Conservation (phyloP, 78 protist genomes). For the Tieghemostelium lacteum region DNA sequence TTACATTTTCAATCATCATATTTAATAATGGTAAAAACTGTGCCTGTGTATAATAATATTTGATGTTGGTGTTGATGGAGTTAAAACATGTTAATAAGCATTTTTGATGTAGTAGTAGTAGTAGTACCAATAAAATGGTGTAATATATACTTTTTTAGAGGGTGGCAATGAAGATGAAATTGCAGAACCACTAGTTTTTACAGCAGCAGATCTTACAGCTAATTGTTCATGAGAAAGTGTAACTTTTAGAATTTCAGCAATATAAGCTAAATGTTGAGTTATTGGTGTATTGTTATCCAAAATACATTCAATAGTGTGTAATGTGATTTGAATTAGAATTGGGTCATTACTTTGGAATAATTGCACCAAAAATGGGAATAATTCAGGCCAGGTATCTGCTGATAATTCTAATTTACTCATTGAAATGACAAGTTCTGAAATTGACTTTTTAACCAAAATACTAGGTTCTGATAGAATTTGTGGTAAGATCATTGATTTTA, state of each 20-base stretch:
- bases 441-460: constrained; percentile 15
- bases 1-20: constrained; percentile 28
- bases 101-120: neutral
- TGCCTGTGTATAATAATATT: neutral
- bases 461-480: constrained; percentile 13
- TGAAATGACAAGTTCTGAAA: constrained; percentile 63
- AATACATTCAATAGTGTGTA: constrained; percentile 49
- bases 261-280: neutral
- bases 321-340: constrained; percentile 27
- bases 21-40: neutral
- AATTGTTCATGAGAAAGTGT: constrained; percentile 45
- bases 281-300: constrained; percentile 3
- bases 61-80: neutral
- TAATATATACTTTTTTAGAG: neutral
- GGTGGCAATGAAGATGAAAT: neutral
- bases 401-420: constrained; percentile 54
- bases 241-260: neutral
- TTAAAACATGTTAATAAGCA: neutral
- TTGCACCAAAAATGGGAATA: constrained; percentile 32
- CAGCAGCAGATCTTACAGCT: constrained; percentile 29
- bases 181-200: constrained; percentile 55
- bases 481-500: constrained; percentile 37
- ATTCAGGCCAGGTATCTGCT: constrained; percentile 59
- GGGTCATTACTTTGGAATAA: constrained; percentile 3
- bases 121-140: too few species aligned